Conservation (phyloP, 139 green algal species). For the Deuterostichococcus epilithicus region DNA sequence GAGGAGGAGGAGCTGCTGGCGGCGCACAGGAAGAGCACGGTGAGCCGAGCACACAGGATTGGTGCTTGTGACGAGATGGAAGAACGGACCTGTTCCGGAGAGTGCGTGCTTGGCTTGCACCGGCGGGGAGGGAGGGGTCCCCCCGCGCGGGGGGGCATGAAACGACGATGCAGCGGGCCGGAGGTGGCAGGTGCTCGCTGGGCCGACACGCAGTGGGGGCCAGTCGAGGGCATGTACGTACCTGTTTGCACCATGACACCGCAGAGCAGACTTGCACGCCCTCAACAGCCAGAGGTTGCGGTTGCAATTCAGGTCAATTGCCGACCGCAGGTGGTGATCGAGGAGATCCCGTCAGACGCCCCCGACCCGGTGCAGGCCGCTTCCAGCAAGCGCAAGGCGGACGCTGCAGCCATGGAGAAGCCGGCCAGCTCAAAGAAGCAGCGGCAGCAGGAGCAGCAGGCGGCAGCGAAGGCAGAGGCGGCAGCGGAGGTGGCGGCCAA, state of each 20-base stretch:
- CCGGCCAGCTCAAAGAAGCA: background rate
- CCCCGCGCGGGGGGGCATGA: too few species aligned
- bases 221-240: too few species aligned
- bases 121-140: too few species aligned
- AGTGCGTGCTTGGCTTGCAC: too few species aligned
- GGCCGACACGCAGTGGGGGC: too few species aligned
- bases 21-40: background rate
- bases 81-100: background rate
- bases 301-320: background rate
- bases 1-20: conserved; percentile 3
- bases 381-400: conserved; percentile 20
- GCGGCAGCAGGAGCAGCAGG: conserved; percentile 1
- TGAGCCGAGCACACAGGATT: background rate
- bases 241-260: too few species aligned
- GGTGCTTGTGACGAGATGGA: too few species aligned
- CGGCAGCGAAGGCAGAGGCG: background rate
- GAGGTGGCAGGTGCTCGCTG: too few species aligned
- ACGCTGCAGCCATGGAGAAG: background rate
- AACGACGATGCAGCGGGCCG: too few species aligned
- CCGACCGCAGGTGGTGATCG: background rate
- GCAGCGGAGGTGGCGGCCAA: conserved; percentile 15
- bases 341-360: conserved; percentile 3
- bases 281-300: background rate
- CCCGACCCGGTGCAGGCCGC: background rate
- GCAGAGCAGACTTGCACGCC: too few species aligned